Percentiles rank a stretch among this genome's conserved stretches.
Evolutionary conservation across 1,284 basidiomycete genomes (phyloP).

Genomic region (Cryptococcus sp.): DNA sequence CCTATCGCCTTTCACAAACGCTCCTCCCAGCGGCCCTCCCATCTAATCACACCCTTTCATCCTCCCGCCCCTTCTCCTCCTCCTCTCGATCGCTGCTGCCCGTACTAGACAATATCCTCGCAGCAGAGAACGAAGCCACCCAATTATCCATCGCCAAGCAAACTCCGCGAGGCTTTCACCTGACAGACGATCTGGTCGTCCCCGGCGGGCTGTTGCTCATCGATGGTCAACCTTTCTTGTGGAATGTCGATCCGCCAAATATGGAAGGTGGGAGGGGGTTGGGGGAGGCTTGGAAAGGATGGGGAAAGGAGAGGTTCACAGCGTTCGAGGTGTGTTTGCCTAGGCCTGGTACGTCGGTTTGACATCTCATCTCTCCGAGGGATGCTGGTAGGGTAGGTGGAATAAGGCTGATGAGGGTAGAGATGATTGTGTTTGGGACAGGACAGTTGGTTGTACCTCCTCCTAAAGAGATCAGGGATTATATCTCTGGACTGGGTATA

Average conservation of each 20-base stretch:
- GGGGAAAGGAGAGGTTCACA: slow-evolving; percentile 67
- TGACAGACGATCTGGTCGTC: slow-evolving; percentile 62
- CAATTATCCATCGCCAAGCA: slow-evolving; percentile 36
- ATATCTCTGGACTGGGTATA: slow-evolving; percentile 73
- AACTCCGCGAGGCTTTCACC: slow-evolving; percentile 42
- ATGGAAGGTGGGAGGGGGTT: slow-evolving; percentile 42
- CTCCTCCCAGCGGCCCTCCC: too few species aligned
- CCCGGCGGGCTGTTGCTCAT: slow-evolving; percentile 74
- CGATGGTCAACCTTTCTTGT: slow-evolving; percentile 79
- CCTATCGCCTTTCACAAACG: too few species aligned
- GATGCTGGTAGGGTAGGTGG: too few species aligned
- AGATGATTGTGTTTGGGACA: slow-evolving; percentile 85
- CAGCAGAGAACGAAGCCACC: slow-evolving; percentile 14
- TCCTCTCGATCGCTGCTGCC: background rate
- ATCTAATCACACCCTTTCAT: too few species aligned
- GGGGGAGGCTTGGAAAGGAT: slow-evolving; percentile 49
- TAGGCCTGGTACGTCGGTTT: slow-evolving; percentile 78
- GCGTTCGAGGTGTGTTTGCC: slow-evolving; percentile 76
- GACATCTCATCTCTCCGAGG: too few species aligned
- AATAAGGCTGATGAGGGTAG: slow-evolving; percentile 52
- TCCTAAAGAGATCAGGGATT: slow-evolving; percentile 61
- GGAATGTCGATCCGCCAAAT: slow-evolving; percentile 66
- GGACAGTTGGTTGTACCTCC: slow-evolving; percentile 66
- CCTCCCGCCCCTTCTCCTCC: too few species aligned
- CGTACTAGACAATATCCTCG: slow-evolving; percentile 25